A percentile compares a stretch with the other conserved stretches of the same genome.
Evolutionary conservation across 2,329 filamentous ascomycete genomes (phyloP).

Genomic region (Colletotrichum kahawae): DNA sequence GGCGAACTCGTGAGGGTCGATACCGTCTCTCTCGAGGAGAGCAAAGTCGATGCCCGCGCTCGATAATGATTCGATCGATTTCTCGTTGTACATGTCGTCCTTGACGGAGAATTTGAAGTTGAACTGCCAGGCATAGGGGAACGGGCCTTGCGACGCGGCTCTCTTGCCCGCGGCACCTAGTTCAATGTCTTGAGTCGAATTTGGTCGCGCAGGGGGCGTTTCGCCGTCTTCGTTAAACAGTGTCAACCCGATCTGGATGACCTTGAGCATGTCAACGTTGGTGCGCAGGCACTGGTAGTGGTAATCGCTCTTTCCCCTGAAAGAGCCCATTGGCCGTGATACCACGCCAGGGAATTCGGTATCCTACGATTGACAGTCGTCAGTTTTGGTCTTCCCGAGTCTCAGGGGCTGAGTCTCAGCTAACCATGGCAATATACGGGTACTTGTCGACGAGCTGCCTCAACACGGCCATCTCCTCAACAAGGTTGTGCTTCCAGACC

Average conservation of each 20-base stretch:
- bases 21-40: slow-evolving; percentile 83
- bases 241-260: slow-evolving; percentile 95
- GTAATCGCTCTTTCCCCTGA: slow-evolving; percentile 94
- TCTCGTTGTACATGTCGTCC: slow-evolving; percentile 97
- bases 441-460: slow-evolving; percentile 87
- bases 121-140: slow-evolving; percentile 97
- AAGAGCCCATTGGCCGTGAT: slow-evolving; percentile 91
- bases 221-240: slow-evolving; percentile 92
- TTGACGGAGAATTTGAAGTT: slow-evolving; percentile 97
- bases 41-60: slow-evolving; percentile 93
- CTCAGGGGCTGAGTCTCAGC: slow-evolving; percentile 32
- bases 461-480: slow-evolving; percentile 87
- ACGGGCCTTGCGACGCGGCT: slow-evolving; percentile 50
- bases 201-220: slow-evolving; percentile 74
- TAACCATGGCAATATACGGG: slow-evolving; percentile 96
- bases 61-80: slow-evolving; percentile 89
- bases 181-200: slow-evolving; percentile 46
- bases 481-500: slow-evolving; percentile 92
- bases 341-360: slow-evolving; percentile 99
- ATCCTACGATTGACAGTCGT: slow-evolving; percentile 62
- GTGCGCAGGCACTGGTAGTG: slow-evolving; percentile 98
- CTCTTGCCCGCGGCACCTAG: slow-evolving; percentile 42
- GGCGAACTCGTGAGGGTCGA: slow-evolving; percentile 88
- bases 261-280: slow-evolving; percentile 96
- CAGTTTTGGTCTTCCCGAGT: not conserved